phyloP scores from a whole-genome alignment of 2,329 filamentous ascomycete species.

The Gnomoniopsis smithogilvyi region DNA sequence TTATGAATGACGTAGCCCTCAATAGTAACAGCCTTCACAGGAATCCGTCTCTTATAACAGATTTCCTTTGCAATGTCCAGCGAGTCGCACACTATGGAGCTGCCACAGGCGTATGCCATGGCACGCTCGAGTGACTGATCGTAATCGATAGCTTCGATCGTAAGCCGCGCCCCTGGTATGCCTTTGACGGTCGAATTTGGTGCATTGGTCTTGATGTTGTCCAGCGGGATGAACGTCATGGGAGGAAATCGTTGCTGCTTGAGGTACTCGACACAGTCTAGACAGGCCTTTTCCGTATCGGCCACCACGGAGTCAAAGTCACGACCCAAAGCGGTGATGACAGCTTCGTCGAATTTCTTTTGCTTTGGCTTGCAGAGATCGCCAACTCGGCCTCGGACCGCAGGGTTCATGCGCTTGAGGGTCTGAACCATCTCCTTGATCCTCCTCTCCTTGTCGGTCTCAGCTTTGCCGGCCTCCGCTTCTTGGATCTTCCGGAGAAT shows the following conservation, averaged over 20 bases:
- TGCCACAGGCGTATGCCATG: slow-evolving; percentile 92
- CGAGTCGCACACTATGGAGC: slow-evolving; percentile 89
- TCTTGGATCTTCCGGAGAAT: slow-evolving; percentile 78
- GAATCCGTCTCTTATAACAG: slow-evolving; percentile 78
- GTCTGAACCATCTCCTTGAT: slow-evolving; percentile 81
- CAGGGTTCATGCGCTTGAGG: slow-evolving; percentile 86
- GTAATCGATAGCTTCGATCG: slow-evolving; percentile 95
- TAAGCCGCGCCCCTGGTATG: slow-evolving; percentile 79
- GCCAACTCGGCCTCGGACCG: slow-evolving; percentile 84
- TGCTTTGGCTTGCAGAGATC: slow-evolving; percentile 95
- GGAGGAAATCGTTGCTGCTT: slow-evolving; percentile 84
- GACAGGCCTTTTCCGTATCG: slow-evolving; percentile 89
- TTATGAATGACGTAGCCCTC: slow-evolving; percentile 98
- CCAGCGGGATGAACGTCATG: slow-evolving; percentile 92
- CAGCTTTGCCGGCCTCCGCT: slow-evolving; percentile 79
- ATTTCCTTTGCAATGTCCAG: slow-evolving; percentile 84
- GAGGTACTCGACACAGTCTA: slow-evolving; percentile 91
- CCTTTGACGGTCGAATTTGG: slow-evolving; percentile 89
- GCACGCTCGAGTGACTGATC: slow-evolving; percentile 84
- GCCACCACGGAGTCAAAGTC: slow-evolving; percentile 95
- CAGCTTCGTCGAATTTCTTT: slow-evolving; percentile 92
- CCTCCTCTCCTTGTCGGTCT: slow-evolving; percentile 76
- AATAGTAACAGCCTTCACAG: slow-evolving; percentile 90
- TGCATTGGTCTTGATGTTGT: slow-evolving; percentile 94
- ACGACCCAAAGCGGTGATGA: slow-evolving; percentile 85